Evolutionary conservation across 768 basidiomycete genomes (phyloP), one percentile per base, ranked within the genome.

Genomic region (Gelatoporia subvermispora): DNA sequence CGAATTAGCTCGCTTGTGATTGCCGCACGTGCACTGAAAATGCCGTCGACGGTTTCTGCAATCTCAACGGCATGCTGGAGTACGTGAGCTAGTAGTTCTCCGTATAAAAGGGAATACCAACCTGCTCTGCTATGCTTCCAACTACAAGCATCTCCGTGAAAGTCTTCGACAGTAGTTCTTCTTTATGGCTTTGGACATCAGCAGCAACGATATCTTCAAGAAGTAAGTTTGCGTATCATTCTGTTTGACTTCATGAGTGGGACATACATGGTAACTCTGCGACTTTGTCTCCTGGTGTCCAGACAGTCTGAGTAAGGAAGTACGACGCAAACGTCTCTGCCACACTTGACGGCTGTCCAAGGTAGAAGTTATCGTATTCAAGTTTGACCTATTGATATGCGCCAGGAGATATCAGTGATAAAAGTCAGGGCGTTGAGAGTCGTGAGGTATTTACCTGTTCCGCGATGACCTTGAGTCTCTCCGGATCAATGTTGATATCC

Each of bases 131-230:
- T 10, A 76, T 54, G 59, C 79, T 80, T 16, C 79, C 79, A 41
- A 73, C 74, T 2, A 76, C 65, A 18, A 81, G 60, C 0, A 64
- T 63, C 45, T 77, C 70, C 41, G 79, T 61, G 51, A 71, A 65
- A 38, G 73, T 45, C 35, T 72, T 60, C 17, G 61, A 59, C 16
- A 79, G 61, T 2, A 77, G 48, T 17, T 71, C 67, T 13, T 53
- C 55, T 2, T 67, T 69, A 50, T 76, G 75, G 1, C 54, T 53
- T 45, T 73, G 60, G 1, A 80, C 59, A 24, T 73, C 71, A 31
- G 63, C 69, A 10, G 65, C 60, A 8, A 64, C 71, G 59, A 78
- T 64, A n/a, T 49, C 74, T 75, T 10, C 46, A 40, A 34, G 3
- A 16, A 16, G 18, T n/a, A 35, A n/a, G n/a, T n/a, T n/a, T n/a